Base-by-base conservation (phyloP, 805 yeast species). In the Teunomyces cretensis region DNA sequence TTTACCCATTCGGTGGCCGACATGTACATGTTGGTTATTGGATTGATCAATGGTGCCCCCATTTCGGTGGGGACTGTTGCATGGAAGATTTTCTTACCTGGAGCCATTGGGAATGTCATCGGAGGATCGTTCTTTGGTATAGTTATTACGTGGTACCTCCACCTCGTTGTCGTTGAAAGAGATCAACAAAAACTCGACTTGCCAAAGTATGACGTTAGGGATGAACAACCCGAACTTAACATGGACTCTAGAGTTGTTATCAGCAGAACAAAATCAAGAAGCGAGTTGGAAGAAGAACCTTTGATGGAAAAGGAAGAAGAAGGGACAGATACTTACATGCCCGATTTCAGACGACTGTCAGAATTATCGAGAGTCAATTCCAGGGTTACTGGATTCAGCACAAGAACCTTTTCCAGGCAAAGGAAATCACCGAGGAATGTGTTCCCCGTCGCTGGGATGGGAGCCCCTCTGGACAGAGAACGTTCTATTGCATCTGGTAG, bases 1-100 rank as follows among this genome's bases (percentile, higher is more conserved):
- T 88, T 81, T 63, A 81, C 88, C 2, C 95, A 88, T 58, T 80
- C 81, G 1, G 89, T 88, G 7, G 96, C 95, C 0, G 96, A 88
- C 60, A 86, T 88, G 94, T 83, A 72, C 52, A 52, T 85, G 43
- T 59, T 84, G 4, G 80, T 83, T 7, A 78, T 81, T 50, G 95
- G 88, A 0, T 64, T 86, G 58, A 71, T 86, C 39, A 85, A 84
- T 61, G 79, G 83, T 12, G 86, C 88, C 1, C 75, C 79, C 2
- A 67, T 83, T 7, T 69, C 84, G 0, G 88, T 85, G 30, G 86
- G 83, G 0, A 62, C 66, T 8, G 83, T 81, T 46, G 80, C 84
- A 9, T 87, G 94, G 95, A 86, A 81, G 58, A 65, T 83, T 0
- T 67, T 86, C 53, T 65, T 88, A 8, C 88, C 95, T 0, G 88